Conservation (phyloP, 257 asterid genomes). For the Verbena officinalis region DNA sequence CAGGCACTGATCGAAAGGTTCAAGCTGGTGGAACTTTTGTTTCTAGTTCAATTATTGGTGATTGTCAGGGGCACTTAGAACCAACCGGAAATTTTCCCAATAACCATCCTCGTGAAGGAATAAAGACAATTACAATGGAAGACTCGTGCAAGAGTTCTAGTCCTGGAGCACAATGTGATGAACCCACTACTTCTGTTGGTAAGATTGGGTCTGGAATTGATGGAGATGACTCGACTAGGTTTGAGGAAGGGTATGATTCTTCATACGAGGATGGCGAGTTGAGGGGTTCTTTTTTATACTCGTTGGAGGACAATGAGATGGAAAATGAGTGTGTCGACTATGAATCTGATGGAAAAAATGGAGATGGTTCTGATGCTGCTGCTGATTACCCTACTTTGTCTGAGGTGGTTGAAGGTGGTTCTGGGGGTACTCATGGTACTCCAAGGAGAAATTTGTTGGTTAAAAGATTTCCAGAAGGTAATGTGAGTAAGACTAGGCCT, state of each 20-base stretch:
- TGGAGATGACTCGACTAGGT: conserved; percentile 35
- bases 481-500: conserved; percentile 29
- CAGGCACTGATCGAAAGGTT: conserved; percentile 40
- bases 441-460: conserved; percentile 36
- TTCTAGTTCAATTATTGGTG: conserved; percentile 32
- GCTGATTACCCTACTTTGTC: conserved; percentile 50
- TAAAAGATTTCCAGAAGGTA: conserved; percentile 34
- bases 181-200: conserved; percentile 33
- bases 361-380: conserved; percentile 52
- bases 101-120: conserved; percentile 28
- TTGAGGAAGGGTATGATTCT: conserved; percentile 72
- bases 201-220: conserved; percentile 34
- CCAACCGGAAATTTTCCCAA: conserved; percentile 24
- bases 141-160: conserved; percentile 38
- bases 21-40: conserved; percentile 32
- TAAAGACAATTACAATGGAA: conserved; percentile 23
- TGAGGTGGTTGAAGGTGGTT: conserved; percentile 60
- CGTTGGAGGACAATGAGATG: conserved; percentile 64
- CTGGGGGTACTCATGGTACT: conserved; percentile 54
- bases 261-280: conserved; percentile 94
- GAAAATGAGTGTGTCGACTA: conserved; percentile 72
- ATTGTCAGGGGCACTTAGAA: conserved; percentile 16
- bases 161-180: conserved; percentile 38
- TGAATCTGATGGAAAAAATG: conserved; percentile 80
- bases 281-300: conserved; percentile 56